Percentiles rank a stretch among this genome's conserved stretches.
Evolutionary conservation across 306 rosid species (phyloP).

Genomic region (Cucumis melo): DNA sequence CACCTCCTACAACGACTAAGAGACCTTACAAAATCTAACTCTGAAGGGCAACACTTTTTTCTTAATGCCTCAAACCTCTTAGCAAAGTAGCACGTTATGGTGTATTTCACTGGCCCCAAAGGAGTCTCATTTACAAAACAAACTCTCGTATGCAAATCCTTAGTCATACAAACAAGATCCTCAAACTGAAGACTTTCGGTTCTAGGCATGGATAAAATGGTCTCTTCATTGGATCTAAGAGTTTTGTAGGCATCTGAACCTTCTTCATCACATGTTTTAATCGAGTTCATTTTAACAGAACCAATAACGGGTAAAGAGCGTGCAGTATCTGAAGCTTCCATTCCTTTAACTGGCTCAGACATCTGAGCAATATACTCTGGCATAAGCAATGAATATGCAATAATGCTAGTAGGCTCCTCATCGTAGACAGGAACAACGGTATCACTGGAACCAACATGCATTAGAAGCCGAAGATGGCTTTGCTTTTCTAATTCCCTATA

Average conservation of each 20-base stretch:
- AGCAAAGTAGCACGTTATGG: slow-evolving; percentile 71
- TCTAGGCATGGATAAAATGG: slow-evolving; percentile 38
- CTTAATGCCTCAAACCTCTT: slow-evolving; percentile 77
- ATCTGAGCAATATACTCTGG: slow-evolving; percentile 45
- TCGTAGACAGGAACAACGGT: slow-evolving; percentile 80
- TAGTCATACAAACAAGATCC: slow-evolving; percentile 43
- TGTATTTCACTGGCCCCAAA: slow-evolving; percentile 53
- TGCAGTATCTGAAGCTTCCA: slow-evolving; percentile 27
- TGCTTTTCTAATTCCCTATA: slow-evolving; percentile 59
- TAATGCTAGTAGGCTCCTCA: slow-evolving; percentile 83
- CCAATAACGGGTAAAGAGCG: slow-evolving; percentile 32
- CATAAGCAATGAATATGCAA: slow-evolving; percentile 62
- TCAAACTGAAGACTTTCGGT: slow-evolving; percentile 40
- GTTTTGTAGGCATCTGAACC: slow-evolving; percentile 42
- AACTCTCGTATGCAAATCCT: slow-evolving; percentile 71
- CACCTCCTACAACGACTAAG: slow-evolving; percentile 91
- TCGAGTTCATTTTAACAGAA: slow-evolving; percentile 9
- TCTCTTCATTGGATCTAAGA: slow-evolving; percentile 48
- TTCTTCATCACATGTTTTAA: slow-evolving; percentile 39
- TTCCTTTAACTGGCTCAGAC: slow-evolving; percentile 42
- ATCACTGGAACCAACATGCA: slow-evolving; percentile 61
- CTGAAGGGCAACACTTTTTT: slow-evolving; percentile 80
- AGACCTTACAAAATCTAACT: slow-evolving; percentile 74
- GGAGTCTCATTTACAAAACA: slow-evolving; percentile 75
- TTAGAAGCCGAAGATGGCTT: slow-evolving; percentile 64